Percentiles rank a stretch among this genome's conserved stretches.
These are phyloP conservation scores for Wallacemonas sp. DNA, from an alignment of 208 protist genomes.

Conservation along the genomic window DNA sequence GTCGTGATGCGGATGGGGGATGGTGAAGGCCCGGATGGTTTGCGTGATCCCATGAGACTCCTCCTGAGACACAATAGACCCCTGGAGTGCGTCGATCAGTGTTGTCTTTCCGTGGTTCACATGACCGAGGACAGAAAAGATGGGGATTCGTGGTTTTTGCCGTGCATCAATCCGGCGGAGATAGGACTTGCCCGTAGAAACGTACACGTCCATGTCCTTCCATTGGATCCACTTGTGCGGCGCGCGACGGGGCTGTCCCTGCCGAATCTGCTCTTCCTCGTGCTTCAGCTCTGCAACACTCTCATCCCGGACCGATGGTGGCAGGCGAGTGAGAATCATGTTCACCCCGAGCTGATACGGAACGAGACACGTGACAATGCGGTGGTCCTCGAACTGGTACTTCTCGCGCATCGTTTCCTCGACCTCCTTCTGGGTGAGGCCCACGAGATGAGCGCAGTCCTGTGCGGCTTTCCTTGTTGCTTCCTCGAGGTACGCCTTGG, in stretches of 20 bases:
- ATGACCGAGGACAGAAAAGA: constrained; percentile 85
- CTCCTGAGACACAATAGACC: constrained; percentile 37
- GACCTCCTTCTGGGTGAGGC: constrained; percentile 62
- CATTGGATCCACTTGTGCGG: constrained; percentile 67
- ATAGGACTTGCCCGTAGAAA: constrained; percentile 66
- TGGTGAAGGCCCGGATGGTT: constrained; percentile 70
- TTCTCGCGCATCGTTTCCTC: constrained; percentile 56
- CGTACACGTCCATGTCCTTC: constrained; percentile 83
- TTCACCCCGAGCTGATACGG: constrained; percentile 84
- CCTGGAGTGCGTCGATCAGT: constrained; percentile 76
- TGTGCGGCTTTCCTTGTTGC: constrained; percentile 26
- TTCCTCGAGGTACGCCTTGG: constrained; percentile 43
- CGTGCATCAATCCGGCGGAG: constrained; percentile 38
- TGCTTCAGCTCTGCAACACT: constrained; percentile 53
- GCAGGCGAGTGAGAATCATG: constrained; percentile 79
- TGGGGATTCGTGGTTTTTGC: constrained; percentile 51
- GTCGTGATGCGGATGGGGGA: constrained; percentile 18
- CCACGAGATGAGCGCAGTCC: constrained; percentile 40
- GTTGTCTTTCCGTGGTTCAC: constrained; percentile 90
- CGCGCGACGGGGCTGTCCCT: not conserved
- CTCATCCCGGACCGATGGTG: constrained; percentile 37
- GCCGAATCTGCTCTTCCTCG: constrained; percentile 42
- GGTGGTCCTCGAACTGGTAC: constrained; percentile 60
- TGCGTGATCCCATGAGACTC: constrained; percentile 86
- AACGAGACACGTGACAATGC: constrained; percentile 83